These are phyloP conservation scores for Lipomyces lipofer DNA, from an alignment of 805 yeast genomes.

Conservation along the genomic window DNA sequence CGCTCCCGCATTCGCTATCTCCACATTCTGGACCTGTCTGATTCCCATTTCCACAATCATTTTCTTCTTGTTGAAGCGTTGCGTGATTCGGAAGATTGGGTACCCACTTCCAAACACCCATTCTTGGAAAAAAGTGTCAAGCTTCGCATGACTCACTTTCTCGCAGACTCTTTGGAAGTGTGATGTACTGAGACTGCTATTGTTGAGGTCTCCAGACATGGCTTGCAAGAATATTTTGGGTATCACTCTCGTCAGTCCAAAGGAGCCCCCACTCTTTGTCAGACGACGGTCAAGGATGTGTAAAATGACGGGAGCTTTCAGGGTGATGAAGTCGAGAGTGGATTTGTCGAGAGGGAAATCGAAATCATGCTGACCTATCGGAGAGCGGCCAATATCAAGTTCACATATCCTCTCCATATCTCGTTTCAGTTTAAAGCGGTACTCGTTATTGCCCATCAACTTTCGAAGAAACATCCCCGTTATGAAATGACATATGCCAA, in stretches of 20 bases:
- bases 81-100: slow-evolving; percentile 86
- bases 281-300: slow-evolving; percentile 84
- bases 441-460: slow-evolving; percentile 83
- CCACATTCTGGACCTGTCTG: slow-evolving; percentile 79
- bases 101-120: slow-evolving; percentile 91
- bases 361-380: slow-evolving; percentile 71
- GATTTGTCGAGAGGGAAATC: slow-evolving; percentile 61
- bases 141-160: slow-evolving; percentile 81
- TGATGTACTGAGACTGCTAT: slow-evolving; percentile 71
- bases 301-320: slow-evolving; percentile 84
- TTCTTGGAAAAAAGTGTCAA: slow-evolving; percentile 82
- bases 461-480: slow-evolving; percentile 64
- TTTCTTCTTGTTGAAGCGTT: slow-evolving; percentile 88
- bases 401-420: slow-evolving; percentile 67
- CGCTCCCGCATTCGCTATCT: slow-evolving; percentile 43
- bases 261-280: slow-evolving; percentile 94
- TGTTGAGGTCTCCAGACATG: slow-evolving; percentile 88
- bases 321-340: slow-evolving; percentile 66
- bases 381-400: slow-evolving; percentile 74
- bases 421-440: slow-evolving; percentile 65
- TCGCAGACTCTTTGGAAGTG: slow-evolving; percentile 96
- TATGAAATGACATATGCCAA: slow-evolving; percentile 86
- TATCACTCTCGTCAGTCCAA: slow-evolving; percentile 86
- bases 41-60: slow-evolving; percentile 94
- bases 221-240: slow-evolving; percentile 91